phyloP scores from a whole-genome alignment of 192 early-diverging fungal species.

The Coemansia sp. region DNA sequence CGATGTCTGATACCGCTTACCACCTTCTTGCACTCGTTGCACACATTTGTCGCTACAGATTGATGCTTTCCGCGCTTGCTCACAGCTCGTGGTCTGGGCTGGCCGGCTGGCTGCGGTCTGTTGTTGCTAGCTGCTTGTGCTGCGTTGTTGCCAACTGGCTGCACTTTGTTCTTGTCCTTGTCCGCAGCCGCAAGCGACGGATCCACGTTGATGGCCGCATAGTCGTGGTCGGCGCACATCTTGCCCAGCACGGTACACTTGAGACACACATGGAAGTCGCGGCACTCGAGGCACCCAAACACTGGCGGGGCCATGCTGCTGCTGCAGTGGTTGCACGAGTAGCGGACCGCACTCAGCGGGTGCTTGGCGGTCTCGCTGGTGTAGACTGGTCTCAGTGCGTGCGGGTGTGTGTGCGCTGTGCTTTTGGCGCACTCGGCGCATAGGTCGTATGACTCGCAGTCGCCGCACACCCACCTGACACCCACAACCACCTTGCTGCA shows the following conservation, averaged over 20 bases:
- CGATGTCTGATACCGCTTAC: slow-evolving; percentile 62
- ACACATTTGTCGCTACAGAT: slow-evolving; percentile 26
- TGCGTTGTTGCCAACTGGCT: not conserved
- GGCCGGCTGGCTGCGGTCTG: not conserved
- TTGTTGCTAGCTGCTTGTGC: not conserved
- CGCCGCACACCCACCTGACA: slow-evolving; percentile 57
- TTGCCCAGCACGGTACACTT: slow-evolving; percentile 21
- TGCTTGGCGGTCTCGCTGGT: slow-evolving; percentile 21
- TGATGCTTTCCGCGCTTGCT: not conserved
- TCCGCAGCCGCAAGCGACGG: not conserved
- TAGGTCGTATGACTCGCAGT: slow-evolving; percentile 64
- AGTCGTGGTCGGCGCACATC: slow-evolving; percentile 59
- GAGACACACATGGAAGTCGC: slow-evolving; percentile 39
- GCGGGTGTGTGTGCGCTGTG: slow-evolving; percentile 25
- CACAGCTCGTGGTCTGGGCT: not conserved
- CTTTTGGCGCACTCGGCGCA: slow-evolving; percentile 62
- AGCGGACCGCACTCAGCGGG: slow-evolving; percentile 13
- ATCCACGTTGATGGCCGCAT: slow-evolving; percentile 17
- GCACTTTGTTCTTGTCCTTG: not conserved
- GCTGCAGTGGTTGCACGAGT: slow-evolving; percentile 40
- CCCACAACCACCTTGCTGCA: slow-evolving; percentile 55
- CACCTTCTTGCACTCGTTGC: slow-evolving; percentile 59
- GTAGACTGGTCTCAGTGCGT: slow-evolving; percentile 21
- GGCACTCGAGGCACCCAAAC: slow-evolving; percentile 37
- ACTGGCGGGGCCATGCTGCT: slow-evolving; percentile 17